Base-by-base conservation (phyloP, 352 stramenopile species). In the Thraustochytrium striatum region DNA sequence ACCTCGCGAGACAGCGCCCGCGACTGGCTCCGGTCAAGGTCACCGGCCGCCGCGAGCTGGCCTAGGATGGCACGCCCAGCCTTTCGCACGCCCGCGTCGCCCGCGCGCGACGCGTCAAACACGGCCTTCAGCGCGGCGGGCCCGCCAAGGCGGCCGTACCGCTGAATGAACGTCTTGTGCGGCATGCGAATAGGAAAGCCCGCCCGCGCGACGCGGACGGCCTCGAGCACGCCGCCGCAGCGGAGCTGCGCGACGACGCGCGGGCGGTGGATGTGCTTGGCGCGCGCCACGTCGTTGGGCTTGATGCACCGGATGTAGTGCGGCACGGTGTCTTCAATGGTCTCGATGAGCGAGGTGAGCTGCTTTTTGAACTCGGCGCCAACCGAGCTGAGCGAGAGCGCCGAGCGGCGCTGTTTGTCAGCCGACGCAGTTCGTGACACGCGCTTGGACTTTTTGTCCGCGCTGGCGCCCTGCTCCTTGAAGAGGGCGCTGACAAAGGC, bases 231-330 rank as follows among this genome's bases (percentile, higher is more conserved):
- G 89, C 97, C 97, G 82, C 95, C 96, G 57, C 97, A 98, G 73
- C 92, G 91, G 25, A 85, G 57, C 78, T 82, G 78, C 16, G n/a
- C 65, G 5, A 82, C 57, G 3, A 82, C 57, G 43, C 94, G 88
- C 78, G 96, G 93, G 11, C 93, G 72, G 36, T 91, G 89, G 80
- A 98, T 89, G 69, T 91, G 73, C 72, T 90, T 87, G 61, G 89
- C 86, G 58, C 95, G 91, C 9, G 95, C 90, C 19, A 91, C 87
- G 85, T 99, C 94, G 83, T 99, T 98, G 0, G 96, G 95, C 85
- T 99, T 99, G 55, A 99, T 90, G 85, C 95, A 98, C 16, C 95
- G 90, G n/a, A 99, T 93, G 84, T 98, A 99, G 82, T 98, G 94
- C 35, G 94, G 96, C 70, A 91, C 89, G 0, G 95, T 98, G 11